These are phyloP conservation scores for Saccharomyces hybrid DNA, from an alignment of 1,139 yeast genomes.

Conservation along the genomic window DNA sequence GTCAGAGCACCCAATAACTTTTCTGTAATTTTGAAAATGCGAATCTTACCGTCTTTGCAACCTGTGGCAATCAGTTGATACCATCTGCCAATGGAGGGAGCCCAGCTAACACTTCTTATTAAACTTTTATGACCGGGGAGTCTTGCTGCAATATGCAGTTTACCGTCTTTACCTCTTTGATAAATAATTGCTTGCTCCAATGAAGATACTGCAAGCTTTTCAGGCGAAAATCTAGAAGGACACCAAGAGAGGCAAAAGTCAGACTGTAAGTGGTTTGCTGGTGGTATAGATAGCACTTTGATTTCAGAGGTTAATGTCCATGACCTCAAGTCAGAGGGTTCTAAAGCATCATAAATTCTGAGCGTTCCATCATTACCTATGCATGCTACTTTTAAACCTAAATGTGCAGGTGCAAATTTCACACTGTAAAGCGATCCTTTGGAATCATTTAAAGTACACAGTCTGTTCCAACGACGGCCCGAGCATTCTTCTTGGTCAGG, in stretches of 20 bases:
- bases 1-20: constrained; percentile 11
- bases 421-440: constrained; percentile 87
- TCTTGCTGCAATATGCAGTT: constrained; percentile 39
- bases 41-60: constrained; percentile 85
- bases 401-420: constrained; percentile 78
- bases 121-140: constrained; percentile 78
- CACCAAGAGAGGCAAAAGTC: constrained; percentile 91
- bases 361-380: constrained; percentile 87
- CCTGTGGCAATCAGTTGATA: constrained; percentile 90
- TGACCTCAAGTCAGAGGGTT: constrained; percentile 72
- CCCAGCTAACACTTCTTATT: constrained; percentile 90
- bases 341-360: constrained; percentile 80
- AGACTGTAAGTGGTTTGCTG: constrained; percentile 77
- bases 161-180: constrained; percentile 43
- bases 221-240: constrained; percentile 75
- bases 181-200: constrained; percentile 80
- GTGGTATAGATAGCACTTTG: constrained; percentile 57
- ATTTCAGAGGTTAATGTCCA: constrained; percentile 78
- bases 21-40: constrained; percentile 70
- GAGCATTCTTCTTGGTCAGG: constrained; percentile 66
- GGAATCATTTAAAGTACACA: constrained; percentile 74
- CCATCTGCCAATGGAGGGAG: constrained; percentile 89
- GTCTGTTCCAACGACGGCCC: constrained; percentile 73
- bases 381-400: constrained; percentile 77
- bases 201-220: constrained; percentile 77